Base-by-base conservation (phyloP, 192 early-diverging fungal genomes). In the Blastocladiella britannica region DNA sequence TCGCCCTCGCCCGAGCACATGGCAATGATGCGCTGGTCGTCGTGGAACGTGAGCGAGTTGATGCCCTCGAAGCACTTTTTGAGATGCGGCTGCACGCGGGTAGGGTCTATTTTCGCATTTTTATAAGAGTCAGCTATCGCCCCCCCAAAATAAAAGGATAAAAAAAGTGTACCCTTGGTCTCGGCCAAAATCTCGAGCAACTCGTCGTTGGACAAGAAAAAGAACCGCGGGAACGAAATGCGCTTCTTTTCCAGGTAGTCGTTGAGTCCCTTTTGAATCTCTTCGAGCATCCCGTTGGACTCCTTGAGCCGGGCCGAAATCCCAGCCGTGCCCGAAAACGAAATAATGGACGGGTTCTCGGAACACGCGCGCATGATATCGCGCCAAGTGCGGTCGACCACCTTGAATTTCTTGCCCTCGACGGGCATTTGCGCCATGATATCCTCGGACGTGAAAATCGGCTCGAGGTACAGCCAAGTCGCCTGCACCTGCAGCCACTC, bases 61-160 rank as follows among this genome's bases (percentile, higher is more conserved):
- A 97, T 81, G 43, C 93, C 96, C 7, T 92, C 90, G 82, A 99
- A 99, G 90, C 97, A 96, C 75, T 97, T 99, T 66, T 91, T 91
- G 70, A 99, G 83, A 65, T 99, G 96, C 63, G 93, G 94, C 65
- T 97, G 91, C 60, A 97, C 92, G 31, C 92, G 82, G 23, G 80
- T 63, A 47, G 97, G 80, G 60, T 97, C 93, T n/a, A n/a, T n/a
- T n/a, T 64, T 20, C 1, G 59, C 55, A 29, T 4, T 25, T n/a
- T 22, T 64, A 31, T 31, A 52, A 25, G 18, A 60, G 18, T 29
- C 29, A 24, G 9, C 26, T 53, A 22, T 30, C 5, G 61, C 18
- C n/a, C 18, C 18, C 18, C 18, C n/a, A 51, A 51, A 51, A 18
- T 18, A 74, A 74, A 22, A n/a, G n/a, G n/a, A n/a, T n/a, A n/a